Evolutionary conservation across 805 yeast genomes (phyloP).

Genomic region (Diddensiella caesifluorescens): DNA sequence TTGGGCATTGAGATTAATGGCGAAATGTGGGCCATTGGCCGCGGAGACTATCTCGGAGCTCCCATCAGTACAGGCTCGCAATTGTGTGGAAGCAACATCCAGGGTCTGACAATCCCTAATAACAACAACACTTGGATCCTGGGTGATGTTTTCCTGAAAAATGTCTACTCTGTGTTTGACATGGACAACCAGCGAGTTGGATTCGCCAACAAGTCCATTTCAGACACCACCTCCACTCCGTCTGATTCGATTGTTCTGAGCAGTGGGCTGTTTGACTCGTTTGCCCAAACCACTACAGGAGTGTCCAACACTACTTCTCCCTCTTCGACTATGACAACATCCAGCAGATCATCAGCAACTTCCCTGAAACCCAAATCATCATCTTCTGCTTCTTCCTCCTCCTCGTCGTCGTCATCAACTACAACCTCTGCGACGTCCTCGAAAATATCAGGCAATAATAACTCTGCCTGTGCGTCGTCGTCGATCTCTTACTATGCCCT

Average conservation of each 20-base stretch:
- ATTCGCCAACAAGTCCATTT: constrained; percentile 40
- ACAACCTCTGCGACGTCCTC: too few species aligned
- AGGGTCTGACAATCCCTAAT: constrained; percentile 43
- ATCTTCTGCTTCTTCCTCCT: constrained; percentile 2
- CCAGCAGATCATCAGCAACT: neutral
- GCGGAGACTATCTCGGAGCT: constrained; percentile 46
- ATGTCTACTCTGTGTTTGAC: constrained; percentile 55
- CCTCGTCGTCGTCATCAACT: constrained; percentile 1
- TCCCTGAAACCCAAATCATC: neutral
- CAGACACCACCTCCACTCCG: constrained; percentile 19
- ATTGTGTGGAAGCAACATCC: constrained; percentile 60
- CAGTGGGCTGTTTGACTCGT: neutral
- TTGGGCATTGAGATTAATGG: constrained; percentile 42
- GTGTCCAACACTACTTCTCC: neutral
- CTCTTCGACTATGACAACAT: constrained; percentile 1
- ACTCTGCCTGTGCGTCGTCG: too few species aligned
- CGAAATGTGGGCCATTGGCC: constrained; percentile 40
- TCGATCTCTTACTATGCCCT: too few species aligned
- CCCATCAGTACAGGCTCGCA: constrained; percentile 41
- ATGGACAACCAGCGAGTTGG: constrained; percentile 47
- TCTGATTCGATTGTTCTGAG: constrained; percentile 14
- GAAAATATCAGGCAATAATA: too few species aligned
- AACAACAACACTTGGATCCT: constrained; percentile 49
- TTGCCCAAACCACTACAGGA: neutral
- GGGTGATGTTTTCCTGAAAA: constrained; percentile 56